Base-by-base conservation (phyloP, 257 asterid genomes). In the Avicennia marina region DNA sequence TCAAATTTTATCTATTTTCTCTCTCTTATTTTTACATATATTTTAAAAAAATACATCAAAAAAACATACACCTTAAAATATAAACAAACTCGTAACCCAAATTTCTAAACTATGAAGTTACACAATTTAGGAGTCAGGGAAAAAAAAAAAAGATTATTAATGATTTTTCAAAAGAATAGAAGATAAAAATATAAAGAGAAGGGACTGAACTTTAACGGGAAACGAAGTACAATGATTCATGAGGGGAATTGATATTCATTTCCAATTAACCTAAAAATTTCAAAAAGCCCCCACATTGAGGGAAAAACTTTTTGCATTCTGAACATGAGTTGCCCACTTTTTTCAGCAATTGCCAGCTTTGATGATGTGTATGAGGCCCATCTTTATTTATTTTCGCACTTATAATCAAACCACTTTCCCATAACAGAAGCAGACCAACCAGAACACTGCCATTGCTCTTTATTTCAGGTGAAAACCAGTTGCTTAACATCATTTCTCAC, bases 171-270 rank as follows among this genome's bases (percentile, higher is more conserved):
- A 24, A 61, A 53, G 48, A 15, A 46, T 13, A 40, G 33, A 27
- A 26, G 29, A 52, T 44, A 46, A 54, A 70, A 19, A 40, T 66
- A 53, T 20, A 13, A 65, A 63, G 60, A 60, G 43, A 44, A 45
- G 45, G 60, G 42, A 45, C 36, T 31, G 44, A 45, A 57, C 68
- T 62, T 74, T 47, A 66, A 18, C 63, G 22, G 42, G 26, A 24
- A 58, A 12, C 38, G 27, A 57, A 55, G 79, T 63, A 75, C 79
- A 72, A 78, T 72, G 56, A 71, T 73, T 70, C 51, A 34, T 25
- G 55, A 45, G 53, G 51, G 34, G 9, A 18, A 9, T 20, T 50
- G 44, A 53, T 13, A 47, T 20, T 34, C 13, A 44, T 53, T 55
- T 16, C 12, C 34, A 65, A 20, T 8, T 27, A 2, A 33, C 16